Base-by-base conservation (phyloP, 371 early-diverging fungal species). In the Apophysomyces elegans region DNA sequence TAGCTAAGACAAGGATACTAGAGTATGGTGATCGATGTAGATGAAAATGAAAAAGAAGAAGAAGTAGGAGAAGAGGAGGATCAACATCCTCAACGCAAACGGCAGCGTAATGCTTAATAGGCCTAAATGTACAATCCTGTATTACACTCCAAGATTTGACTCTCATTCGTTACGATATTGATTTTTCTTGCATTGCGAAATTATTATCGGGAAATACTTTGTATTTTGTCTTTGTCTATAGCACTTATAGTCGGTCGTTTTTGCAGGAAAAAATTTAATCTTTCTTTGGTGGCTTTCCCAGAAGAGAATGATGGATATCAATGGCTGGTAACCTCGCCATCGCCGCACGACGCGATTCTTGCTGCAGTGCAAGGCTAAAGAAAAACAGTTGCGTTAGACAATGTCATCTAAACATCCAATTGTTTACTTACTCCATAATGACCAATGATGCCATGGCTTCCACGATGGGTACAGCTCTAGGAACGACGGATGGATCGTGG, bases 401-500 rank as follows among this genome's bases (percentile, higher is more conserved):
- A 21, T 32, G 18, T 8, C n/a, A 18, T 44, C 1, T 46, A 50
- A 50, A 26, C 16, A 50, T 18, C 8, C 32, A 26, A 6, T 18
- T 0, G 16, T 8, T 50, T 11, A 85, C 87, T 66, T 80, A 89
- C 89, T 99, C 99, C 94, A 97, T 97, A 46, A 97, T 80, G 38
- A 91, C 93, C 61, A 97, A 74, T 0, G 96, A 87, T 11, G 99
- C 95, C 99, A 99, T 99, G 12, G 96, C 83, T 82, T 97, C 99
- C 41, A 99, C 98, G 70, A 99, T 99, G 18, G 99, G 97, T 13
- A 95, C 94, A 6, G 99, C 99, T 41, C 99, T 81, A 7, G 97
- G 93, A 13, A 96, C 91, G 1, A 99, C 99, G 62, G 96, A 99
- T 9, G 99, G 99, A 76, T 99, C 99, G 76, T 99, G 99, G 38